Evolutionary conservation across 768 basidiomycete genomes (phyloP), one percentile per base, ranked within the genome.

Genomic region (Phylloporus rhodoxanthus): DNA sequence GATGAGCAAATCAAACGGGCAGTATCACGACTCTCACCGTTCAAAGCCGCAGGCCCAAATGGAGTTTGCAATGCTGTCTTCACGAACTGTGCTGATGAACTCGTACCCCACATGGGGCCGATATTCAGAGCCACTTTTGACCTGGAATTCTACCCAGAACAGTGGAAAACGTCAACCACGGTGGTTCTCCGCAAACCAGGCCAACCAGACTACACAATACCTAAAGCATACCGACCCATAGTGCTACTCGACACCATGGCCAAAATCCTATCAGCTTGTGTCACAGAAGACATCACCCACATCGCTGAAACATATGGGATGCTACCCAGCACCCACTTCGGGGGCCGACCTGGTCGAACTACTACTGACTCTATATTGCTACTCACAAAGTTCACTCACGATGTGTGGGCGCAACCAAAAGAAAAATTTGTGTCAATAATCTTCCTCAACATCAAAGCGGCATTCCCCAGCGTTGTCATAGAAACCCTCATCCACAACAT

Each of bases 121-220:
- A 25, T 41, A 5, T 41, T 41, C 23, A 5, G 15, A 5, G 23
- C 40, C n/a, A n/a, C n/a, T n/a, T n/a, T n/a, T n/a, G n/a, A n/a
- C n/a, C n/a, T n/a, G n/a, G n/a, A n/a, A n/a, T 13, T 26, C 20
- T 23, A 23, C 38, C 38, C 20, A 5, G 20, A 21, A 14, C 20
- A 39, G 6, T 39, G 13, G 21, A 39, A 39, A 14, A 21, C 2
- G 2, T 70, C 59, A 21, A 62, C 48, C 0, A 71, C 67, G 1
- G 48, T 69, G 0, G 61, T 72, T 0, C 53, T 75, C 0, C 42
- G 58, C 0, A 76, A 78, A 45, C 72, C 71, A 0, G 68, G 69
- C 0, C 64, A 66, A 30, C 46, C 61, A 0, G 45, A 65, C 52
- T 77, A 78, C 56, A 45, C 58, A 0, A 0, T 21, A 0, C 10